Evolutionary conservation across 768 basidiomycete genomes (phyloP), one percentile per base, ranked within the genome.

Genomic region (Solioccasus polychromus): DNA sequence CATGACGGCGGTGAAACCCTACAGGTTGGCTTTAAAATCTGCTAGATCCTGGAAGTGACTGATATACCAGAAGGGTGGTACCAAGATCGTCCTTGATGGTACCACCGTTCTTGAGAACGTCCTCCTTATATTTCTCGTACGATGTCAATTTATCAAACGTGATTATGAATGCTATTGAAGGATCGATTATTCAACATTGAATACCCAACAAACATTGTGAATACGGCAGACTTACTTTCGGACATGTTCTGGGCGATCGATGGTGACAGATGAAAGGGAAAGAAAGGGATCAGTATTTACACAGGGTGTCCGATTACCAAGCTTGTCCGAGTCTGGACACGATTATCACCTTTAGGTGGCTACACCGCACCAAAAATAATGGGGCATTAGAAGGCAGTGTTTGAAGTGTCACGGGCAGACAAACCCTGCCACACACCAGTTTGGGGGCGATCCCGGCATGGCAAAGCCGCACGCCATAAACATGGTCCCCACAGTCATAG

Each of bases 1-100:
- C 4, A 61, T 47, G 34, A 9, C 12, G n/a, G 54, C 60, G 2
- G 47, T 36, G 50, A 61, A 60, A 17, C 52, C 47, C 60, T 63
- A 18, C 8, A 38, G 11, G 25, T 15, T 17, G 6, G 3, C 5
- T 1, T 40, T 14, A 39, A 22, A 15, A 36, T 35, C 19, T 10
- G 30, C 3, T 26, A 7, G 11, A 20, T 6, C 19, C 44, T 30
- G 3, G 5, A 37, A 12, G 12, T 6, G 25, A 45, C 39, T 26
- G 11, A 1, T 41, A 48, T 41, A 48, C 60, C 41, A 31, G 3
- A 7, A 48, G 3, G 7, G 2, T 4, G 0, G 5, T 1, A 14
- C 45, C 56, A 22, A 34, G 25, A 25, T 63, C 60, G 29, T 28
- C 3, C 22, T 22, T 32, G 52, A 61, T 61, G 1, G 1, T 23